Percentiles rank a stretch among this genome's conserved stretches.
Evolutionary conservation across 1,284 basidiomycete species (phyloP).

Genomic region (Cutaneotrichosporon dermatis): DNA sequence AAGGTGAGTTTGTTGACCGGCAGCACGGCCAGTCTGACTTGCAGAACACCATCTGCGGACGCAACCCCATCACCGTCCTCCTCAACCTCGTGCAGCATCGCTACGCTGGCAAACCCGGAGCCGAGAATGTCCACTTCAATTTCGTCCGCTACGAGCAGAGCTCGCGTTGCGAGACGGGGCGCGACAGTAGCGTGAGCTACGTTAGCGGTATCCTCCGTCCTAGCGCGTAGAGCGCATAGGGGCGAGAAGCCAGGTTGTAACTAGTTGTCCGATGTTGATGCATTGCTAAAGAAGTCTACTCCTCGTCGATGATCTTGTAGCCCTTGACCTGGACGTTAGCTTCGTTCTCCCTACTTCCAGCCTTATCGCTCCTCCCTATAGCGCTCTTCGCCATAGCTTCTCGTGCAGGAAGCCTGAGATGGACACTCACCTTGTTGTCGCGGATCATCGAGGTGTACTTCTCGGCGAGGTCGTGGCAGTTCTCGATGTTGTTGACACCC

Average conservation of each 20-base stretch:
- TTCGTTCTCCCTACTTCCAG: no score
- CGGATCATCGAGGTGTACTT: constrained; percentile 77
- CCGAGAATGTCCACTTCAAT: constrained; percentile 44
- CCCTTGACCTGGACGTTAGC: constrained; percentile 54
- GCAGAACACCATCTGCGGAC: constrained; percentile 94
- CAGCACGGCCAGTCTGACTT: no score
- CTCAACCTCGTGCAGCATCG: constrained; percentile 67
- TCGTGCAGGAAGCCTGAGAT: no score
- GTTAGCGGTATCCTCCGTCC: constrained; percentile 60
- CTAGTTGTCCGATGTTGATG: constrained; percentile 21
- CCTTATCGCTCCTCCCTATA: no score
- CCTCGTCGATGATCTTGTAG: constrained; percentile 55
- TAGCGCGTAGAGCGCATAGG: not conserved
- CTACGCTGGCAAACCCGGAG: constrained; percentile 52
- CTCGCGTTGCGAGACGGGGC: constrained; percentile 61
- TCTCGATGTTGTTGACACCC: constrained; percentile 86
- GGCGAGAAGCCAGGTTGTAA: not conserved
- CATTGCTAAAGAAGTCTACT: constrained; percentile 23
- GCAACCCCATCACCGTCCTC: constrained; percentile 90
- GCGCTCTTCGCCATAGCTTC: no score
- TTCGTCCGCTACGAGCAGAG: constrained; percentile 94
- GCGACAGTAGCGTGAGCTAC: constrained; percentile 91
- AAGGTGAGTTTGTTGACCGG: constrained; percentile 30
- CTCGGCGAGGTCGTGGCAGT: constrained; percentile 80
- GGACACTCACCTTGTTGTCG: constrained; percentile 71